Evolutionary conservation across 441 rosid species (phyloP), one percentile per base, ranked within the genome.

Genomic region (Populus hybrid): DNA sequence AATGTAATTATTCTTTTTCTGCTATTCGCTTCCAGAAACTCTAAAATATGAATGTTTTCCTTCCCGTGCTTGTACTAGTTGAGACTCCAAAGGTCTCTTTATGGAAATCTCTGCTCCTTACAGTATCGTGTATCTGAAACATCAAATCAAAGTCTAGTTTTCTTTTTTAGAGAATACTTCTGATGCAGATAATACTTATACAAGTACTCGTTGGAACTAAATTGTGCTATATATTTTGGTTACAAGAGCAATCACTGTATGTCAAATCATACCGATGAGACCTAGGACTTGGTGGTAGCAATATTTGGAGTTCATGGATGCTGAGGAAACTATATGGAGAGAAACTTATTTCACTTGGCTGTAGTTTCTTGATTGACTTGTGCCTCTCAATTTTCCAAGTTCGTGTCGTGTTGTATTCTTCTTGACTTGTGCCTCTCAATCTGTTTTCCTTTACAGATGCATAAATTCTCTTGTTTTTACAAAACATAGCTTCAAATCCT

Each of bases 41-140:
- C 24, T 79, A 81, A 65, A 80, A 71, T 72, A 73, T 79, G 66
- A 74, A 75, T 77, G 73, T 59, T 74, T 53, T 75, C 85, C 59
- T 79, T 46, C 2, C 32, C 59, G 38, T 46, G 75, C 57, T 46
- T 46, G 20, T 46, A 5, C 57, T 38, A 72, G 75, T 75, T 26
- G 32, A 69, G 53, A 71, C 46, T 70, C 53, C 46, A 0, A 46
- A 14, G n/a, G 46, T 79, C 65, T 46, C 34, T 18, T 83, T 30
- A 79, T 81, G 38, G 59, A 81, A 84, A 70, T 61, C 67, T 76
- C 36, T 46, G 79, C 75, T 75, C 16, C 74, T 61, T 50, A 72
- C 21, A 69, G 36, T 69, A 46, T 46, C 20, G 1, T 38, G 42
- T 5, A 46, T 46, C 18, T 46, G 57, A 46, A 46, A 46, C 57